Conservation (phyloP, 306 rosid species). For the Amphicarpaea edgeworthii region DNA sequence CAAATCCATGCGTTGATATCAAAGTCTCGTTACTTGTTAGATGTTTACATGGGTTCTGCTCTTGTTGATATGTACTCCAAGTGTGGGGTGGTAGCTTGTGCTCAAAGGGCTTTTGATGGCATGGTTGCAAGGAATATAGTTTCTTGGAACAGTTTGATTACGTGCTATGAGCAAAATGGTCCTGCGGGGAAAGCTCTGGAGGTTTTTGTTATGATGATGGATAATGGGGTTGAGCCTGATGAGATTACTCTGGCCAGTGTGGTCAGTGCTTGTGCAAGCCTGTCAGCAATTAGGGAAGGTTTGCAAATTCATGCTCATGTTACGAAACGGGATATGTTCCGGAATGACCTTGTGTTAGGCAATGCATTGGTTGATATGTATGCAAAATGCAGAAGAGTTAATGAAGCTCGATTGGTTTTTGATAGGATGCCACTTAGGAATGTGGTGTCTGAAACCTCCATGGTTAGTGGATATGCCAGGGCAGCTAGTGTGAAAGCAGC, state of each 20-base stretch:
- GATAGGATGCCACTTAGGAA: constrained; percentile 62
- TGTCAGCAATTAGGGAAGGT: constrained; percentile 62
- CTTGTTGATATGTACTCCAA: constrained; percentile 68
- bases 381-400: constrained; percentile 61
- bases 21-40: constrained; percentile 45
- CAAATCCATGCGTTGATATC: constrained; percentile 63
- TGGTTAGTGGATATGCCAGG: constrained; percentile 69
- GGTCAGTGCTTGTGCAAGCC: constrained; percentile 67
- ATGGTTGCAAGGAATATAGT: constrained; percentile 60
- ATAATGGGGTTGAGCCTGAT: constrained; percentile 56
- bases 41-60: constrained; percentile 66
- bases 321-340: constrained; percentile 49
- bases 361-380: constrained; percentile 73
- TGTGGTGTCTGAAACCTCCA: constrained; percentile 68
- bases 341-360: constrained; percentile 60
- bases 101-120: constrained; percentile 62
- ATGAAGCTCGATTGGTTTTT: constrained; percentile 59
- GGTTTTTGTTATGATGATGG: constrained; percentile 63
- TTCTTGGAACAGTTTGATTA: constrained; percentile 73
- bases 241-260: constrained; percentile 71
- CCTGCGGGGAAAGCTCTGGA: constrained; percentile 58
- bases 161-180: constrained; percentile 73
- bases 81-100: constrained; percentile 56
- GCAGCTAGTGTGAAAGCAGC: constrained; percentile 61
- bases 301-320: constrained; percentile 60